Evolutionary conservation across 352 stramenopile genomes (phyloP).

Genomic region (Stramenopiles sp.): DNA sequence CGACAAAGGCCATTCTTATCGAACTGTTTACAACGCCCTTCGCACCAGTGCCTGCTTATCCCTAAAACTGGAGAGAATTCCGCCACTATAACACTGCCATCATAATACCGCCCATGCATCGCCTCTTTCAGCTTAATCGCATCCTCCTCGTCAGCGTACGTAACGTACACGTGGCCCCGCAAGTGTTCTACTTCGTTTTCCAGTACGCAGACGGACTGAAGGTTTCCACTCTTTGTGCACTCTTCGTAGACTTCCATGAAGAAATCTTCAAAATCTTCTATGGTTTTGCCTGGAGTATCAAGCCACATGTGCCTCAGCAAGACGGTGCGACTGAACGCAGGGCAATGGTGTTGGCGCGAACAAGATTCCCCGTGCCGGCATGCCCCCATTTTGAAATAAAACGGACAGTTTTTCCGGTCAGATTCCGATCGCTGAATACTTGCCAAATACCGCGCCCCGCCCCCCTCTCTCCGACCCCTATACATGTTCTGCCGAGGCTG

Average conservation of each 20-base stretch:
- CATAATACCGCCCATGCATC: slow-evolving; percentile 91
- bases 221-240: slow-evolving; percentile 88
- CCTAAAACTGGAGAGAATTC: slow-evolving; percentile 98
- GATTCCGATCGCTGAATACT: too few species aligned
- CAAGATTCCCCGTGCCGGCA: slow-evolving; percentile 97
- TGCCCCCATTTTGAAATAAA: slow-evolving; percentile 99
- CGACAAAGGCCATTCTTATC: slow-evolving; percentile 91
- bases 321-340: slow-evolving; percentile 93
- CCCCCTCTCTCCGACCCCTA: too few species aligned
- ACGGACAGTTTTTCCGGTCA: slow-evolving; percentile 92
- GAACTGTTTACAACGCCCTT: slow-evolving; percentile 92
- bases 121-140: slow-evolving; percentile 80
- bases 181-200: slow-evolving; percentile 99
- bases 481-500: too few species aligned
- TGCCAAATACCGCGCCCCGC: too few species aligned
- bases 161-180: slow-evolving; percentile 98
- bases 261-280: slow-evolving; percentile 86
- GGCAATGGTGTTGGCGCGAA: slow-evolving; percentile 92
- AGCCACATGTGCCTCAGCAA: slow-evolving; percentile 95
- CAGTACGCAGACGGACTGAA: slow-evolving; percentile 96
- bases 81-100: slow-evolving; percentile 72
- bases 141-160: slow-evolving; percentile 95
- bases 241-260: slow-evolving; percentile 95
- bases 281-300: slow-evolving; percentile 57
- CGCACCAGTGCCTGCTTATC: slow-evolving; percentile 92